Percentiles rank a stretch among this genome's conserved stretches.
phyloP scores from a whole-genome alignment of 345 rosid genomes.

The Dipteronia dyeriana region DNA sequence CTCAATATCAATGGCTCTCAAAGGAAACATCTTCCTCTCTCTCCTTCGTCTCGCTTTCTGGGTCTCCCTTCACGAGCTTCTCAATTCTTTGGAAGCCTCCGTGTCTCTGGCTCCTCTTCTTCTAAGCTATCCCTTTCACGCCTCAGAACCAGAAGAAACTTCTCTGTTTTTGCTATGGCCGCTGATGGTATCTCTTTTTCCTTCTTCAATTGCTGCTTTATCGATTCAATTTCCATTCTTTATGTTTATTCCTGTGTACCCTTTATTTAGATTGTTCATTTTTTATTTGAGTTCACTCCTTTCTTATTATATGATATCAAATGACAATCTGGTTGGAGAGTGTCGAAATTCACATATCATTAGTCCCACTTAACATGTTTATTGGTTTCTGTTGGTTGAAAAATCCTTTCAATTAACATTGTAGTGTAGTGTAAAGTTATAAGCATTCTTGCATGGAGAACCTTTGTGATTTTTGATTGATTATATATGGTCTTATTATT shows the following conservation, averaged over 20 bases:
- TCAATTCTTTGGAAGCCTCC: constrained; percentile 51
- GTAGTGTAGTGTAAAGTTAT: not conserved
- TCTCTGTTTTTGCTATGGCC: constrained; percentile 79
- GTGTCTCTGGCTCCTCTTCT: constrained; percentile 39
- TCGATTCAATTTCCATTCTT: not conserved
- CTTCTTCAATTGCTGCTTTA: not conserved
- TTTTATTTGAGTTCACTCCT: too few species aligned
- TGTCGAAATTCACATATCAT: too few species aligned
- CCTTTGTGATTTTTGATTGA: not conserved
- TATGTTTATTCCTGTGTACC: not conserved
- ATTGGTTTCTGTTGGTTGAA: not conserved
- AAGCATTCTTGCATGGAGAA: not conserved
- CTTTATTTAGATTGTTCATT: not conserved
- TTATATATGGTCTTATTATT: not conserved
- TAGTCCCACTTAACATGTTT: not conserved
- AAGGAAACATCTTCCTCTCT: constrained; percentile 45
- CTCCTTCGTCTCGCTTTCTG: constrained; percentile 44
- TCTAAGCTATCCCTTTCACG: constrained; percentile 33
- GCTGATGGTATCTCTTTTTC: constrained; percentile 50
- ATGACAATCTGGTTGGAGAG: too few species aligned
- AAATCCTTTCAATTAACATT: not conserved
- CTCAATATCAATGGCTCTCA: constrained; percentile 60
- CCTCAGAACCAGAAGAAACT: constrained; percentile 42
- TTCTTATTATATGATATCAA: too few species aligned
- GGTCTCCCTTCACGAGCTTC: constrained; percentile 56